Evolutionary conservation across 192 early-diverging fungal species (phyloP).

Genomic region (Entomortierella parvispora): DNA sequence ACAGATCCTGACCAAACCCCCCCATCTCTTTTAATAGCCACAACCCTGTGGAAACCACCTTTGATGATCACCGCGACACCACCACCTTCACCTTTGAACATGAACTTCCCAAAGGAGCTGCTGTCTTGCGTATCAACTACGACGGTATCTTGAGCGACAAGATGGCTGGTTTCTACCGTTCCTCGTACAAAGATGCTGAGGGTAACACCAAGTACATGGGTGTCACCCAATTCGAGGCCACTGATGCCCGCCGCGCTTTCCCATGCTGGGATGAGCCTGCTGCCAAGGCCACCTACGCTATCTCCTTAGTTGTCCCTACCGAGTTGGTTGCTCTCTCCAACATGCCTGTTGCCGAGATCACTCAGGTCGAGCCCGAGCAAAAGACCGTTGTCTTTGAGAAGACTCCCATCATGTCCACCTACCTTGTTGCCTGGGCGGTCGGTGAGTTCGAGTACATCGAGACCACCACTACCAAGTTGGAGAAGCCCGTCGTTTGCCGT

Average conservation of each 20-base stretch:
- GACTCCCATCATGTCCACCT: slow-evolving; percentile 96
- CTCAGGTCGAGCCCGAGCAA: slow-evolving; percentile 58
- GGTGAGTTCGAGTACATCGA: slow-evolving; percentile 96
- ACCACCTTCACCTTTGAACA: slow-evolving; percentile 69
- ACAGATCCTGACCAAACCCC: neutral
- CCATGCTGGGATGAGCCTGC: slow-evolving; percentile 98
- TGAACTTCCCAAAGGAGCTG: slow-evolving; percentile 58
- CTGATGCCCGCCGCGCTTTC: slow-evolving; percentile 89
- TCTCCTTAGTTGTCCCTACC: slow-evolving; percentile 81
- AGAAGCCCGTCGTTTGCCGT: slow-evolving; percentile 81
- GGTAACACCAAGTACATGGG: slow-evolving; percentile 73
- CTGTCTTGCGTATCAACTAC: slow-evolving; percentile 67
- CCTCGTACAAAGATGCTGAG: slow-evolving; percentile 62
- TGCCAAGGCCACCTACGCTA: slow-evolving; percentile 94
- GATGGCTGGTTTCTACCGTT: slow-evolving; percentile 98
- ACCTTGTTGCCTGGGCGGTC: slow-evolving; percentile 89
- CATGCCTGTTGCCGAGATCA: slow-evolving; percentile 81
- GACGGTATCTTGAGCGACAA: slow-evolving; percentile 81
- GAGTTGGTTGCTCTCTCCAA: slow-evolving; percentile 90
- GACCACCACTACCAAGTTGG: slow-evolving; percentile 73
- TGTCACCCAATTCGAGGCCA: slow-evolving; percentile 97
- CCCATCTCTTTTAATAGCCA: slow-evolving; percentile 12
- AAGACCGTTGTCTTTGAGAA: slow-evolving; percentile 90
- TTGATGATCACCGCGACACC: slow-evolving; percentile 58
- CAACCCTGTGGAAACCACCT: slow-evolving; percentile 50